Evolutionary conservation across 1,284 basidiomycete species (phyloP), one percentile per base, ranked within the genome.

Genomic region (Cutaneotrichosporon sp.): DNA sequence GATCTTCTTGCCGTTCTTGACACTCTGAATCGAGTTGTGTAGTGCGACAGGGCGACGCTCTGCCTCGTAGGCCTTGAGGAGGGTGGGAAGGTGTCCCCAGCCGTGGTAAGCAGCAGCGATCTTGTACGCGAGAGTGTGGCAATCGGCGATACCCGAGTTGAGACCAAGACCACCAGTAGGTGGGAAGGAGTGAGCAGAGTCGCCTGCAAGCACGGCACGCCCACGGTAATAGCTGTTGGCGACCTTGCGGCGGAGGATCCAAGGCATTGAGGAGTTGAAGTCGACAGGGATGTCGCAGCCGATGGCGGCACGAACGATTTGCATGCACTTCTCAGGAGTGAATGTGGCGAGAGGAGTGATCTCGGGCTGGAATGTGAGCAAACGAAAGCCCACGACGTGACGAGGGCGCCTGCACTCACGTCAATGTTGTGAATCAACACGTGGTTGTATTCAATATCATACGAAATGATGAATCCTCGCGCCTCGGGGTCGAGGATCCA

Each of bases 401-500:
- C 20, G 26, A 7, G 11, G 17, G 9, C n/a, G n/a, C n/a, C n/a
- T n/a, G n/a, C n/a, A 51, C 56, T 41, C 39, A 55, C 57, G 38
- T 61, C 60, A 27, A 60, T 59, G 44, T 63, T 61, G 50, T 63
- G 62, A 20, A 63, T 59, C 17, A 64, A 49, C 14, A 64, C 62
- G 26, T 60, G 62, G 51, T 64, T 64, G 32, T 53, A 55, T 25
- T 54, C 55, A 12, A 64, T 54, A 45, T 64, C 62, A 49, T 64
- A 62, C 3, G 54, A 53, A 47, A 64, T 62, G 50, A 64, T 60
- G 42, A 64, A 58, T 6, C 62, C 62, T 20, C 59, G 54, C 6
- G 57, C 62, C 10, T 46, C 54, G 3, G 62, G 62, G 50, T 64
- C 59, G 26, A 64, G 55, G 25, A 64, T 61, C 62, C 62, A 64